Evolutionary conservation across 164 flowering plant genomes (phyloP).

Genomic region (Kalanchoe fedtschenkoi): DNA sequence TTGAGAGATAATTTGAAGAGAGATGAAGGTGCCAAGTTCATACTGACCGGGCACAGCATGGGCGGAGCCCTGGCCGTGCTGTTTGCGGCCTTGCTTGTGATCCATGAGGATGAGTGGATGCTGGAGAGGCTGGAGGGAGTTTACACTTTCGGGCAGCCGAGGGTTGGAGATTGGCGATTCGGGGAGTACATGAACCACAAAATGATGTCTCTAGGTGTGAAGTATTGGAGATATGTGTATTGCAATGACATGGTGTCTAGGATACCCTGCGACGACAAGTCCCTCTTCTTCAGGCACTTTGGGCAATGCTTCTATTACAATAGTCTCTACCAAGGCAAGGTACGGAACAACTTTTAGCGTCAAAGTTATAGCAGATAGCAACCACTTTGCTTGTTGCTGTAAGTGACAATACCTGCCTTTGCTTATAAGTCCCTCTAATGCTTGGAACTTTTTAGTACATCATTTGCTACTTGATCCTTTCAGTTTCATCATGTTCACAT

Average conservation of each 20-base stretch:
- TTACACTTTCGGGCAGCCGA: no score
- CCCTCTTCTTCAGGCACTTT: constrained; percentile 1
- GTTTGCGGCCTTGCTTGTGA: constrained; percentile 32
- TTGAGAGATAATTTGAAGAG: constrained; percentile 19
- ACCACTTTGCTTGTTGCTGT: not conserved
- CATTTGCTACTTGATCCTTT: not conserved
- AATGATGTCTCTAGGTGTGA: constrained; percentile 9
- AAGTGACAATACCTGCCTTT: not conserved
- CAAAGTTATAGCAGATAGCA: not conserved
- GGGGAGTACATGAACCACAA: constrained; percentile 23
- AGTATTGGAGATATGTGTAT: constrained; percentile 40
- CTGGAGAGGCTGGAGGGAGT: constrained; percentile 34
- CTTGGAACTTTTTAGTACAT: no score
- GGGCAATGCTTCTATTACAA: not conserved
- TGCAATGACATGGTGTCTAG: constrained; percentile 47
- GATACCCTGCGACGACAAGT: not conserved
- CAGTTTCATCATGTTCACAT: not conserved
- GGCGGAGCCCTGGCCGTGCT: constrained; percentile 57
- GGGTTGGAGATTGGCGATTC: constrained; percentile 47
- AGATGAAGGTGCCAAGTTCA: constrained; percentile 22
- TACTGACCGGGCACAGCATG: constrained; percentile 57
- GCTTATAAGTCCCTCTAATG: not conserved
- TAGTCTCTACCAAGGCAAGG: not conserved
- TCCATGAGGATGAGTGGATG: constrained; percentile 29
- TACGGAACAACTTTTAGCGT: not conserved